phyloP scores from a whole-genome alignment of 75 land plant genomes.

The Sequoia sempervirens region DNA sequence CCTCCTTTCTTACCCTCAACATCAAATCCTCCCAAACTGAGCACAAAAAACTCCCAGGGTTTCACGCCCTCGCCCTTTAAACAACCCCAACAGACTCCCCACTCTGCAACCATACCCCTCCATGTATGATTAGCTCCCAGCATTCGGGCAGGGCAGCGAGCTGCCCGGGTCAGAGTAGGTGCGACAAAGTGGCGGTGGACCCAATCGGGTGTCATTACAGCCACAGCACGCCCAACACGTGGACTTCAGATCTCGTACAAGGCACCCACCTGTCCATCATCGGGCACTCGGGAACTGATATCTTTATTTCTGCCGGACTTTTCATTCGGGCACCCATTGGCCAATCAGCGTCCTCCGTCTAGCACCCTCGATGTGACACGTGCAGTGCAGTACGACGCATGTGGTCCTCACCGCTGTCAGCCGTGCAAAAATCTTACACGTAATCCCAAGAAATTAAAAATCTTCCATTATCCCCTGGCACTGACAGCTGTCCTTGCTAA shows the following conservation, averaged over 20 bases:
- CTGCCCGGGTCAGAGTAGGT: constrained; percentile 10
- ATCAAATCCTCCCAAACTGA: not conserved
- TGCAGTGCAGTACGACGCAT: not conserved
- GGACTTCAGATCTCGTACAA: not conserved
- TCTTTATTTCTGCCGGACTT: constrained; percentile 12
- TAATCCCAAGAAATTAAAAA: not conserved
- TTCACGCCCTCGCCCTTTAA: not conserved
- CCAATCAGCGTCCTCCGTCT: not conserved
- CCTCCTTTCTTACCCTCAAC: not conserved
- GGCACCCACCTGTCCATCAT: not conserved
- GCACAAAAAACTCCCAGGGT: not conserved
- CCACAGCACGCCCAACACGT: not conserved
- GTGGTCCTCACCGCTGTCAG: constrained; percentile 4
- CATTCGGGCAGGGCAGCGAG: not conserved
- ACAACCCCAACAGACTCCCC: not conserved
- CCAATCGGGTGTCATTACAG: not conserved
- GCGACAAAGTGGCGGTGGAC: constrained; percentile 10
- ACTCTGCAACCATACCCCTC: not conserved
- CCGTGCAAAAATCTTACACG: not conserved
- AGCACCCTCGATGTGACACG: constrained; percentile 5
- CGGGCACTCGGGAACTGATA: constrained; percentile 6
- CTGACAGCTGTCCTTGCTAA: not conserved
- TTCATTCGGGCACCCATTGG: not conserved
- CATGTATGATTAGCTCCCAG: not conserved
- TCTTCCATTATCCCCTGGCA: not conserved